Base-by-base conservation (phyloP, 441 rosid species). In the Gossypium schwendimanii region DNA sequence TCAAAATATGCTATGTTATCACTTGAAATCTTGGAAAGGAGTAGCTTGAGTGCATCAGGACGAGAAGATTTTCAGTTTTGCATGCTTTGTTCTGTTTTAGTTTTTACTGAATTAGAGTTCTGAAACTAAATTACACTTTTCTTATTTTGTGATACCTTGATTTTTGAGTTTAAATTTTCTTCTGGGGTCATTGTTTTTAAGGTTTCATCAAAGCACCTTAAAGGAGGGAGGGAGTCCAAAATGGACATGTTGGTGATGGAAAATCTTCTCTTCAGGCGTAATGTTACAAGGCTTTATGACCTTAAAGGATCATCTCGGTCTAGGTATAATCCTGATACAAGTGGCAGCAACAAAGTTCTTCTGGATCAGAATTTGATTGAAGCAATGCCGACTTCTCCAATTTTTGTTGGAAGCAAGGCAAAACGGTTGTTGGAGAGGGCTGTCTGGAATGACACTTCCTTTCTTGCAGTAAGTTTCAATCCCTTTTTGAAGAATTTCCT, bases 211-310 rank as follows among this genome's bases (percentile, higher is more conserved):
- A 88, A 88, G 78, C 87, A 85, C 75, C 65, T 87, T 63, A 90
- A 88, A 82, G 91, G 91, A 83, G 95, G 89, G 66, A 88, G 73
- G 81, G 95, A 88, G 78, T 79, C 75, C 24, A 88, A 86, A 83
- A 90, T 85, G 85, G 95, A 90, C 70, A 88, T 90, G 55, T 83
- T 90, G 78, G 88, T 90, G 67, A 90, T 88, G 91, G 95, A 88
- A 84, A 90, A 88, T 85, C 95, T 90, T 82, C 83, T 90, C 53
- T 88, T 83, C 52, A 73, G 76, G 80, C 88, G 90, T 62, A 88
- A 83, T 44, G 70, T 90, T 69, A 77, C 81, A 0, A 84, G 86
- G 73, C 84, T 90, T 63, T 88, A 90, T 71, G 92, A 88, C 75
- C 83, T 90, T 54, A 90, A 90, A 70, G 92, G 95, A 55, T 90